Evolutionary conservation across 2,329 filamentous ascomycete species (phyloP).

Genomic region (Fusarium oligoseptatum): DNA sequence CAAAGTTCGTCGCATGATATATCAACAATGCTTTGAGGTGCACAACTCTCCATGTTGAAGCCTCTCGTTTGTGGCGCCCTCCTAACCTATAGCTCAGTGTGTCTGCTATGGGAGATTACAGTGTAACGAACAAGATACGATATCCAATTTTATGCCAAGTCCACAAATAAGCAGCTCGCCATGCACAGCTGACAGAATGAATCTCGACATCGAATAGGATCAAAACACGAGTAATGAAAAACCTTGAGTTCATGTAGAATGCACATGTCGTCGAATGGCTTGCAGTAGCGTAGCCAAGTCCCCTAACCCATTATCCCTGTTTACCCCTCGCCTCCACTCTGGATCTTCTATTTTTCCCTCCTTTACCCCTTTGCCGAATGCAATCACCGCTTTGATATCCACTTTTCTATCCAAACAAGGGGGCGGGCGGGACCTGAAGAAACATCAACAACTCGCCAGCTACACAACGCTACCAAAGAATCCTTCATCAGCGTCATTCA

Average conservation of each 20-base stretch:
- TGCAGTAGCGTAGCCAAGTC: slow-evolving; percentile 14
- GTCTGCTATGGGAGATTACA: not conserved
- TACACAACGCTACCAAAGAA: not conserved
- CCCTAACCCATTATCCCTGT: slow-evolving; percentile 21
- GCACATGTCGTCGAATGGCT: not conserved
- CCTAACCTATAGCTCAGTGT: not conserved
- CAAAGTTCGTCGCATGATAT: too few relatives aligned
- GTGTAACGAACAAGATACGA: not conserved
- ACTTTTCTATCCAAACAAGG: slow-evolving; percentile 25
- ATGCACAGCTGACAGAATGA: not conserved
- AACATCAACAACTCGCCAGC: not conserved
- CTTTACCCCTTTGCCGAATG: slow-evolving; percentile 5
- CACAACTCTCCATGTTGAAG: too few relatives aligned
- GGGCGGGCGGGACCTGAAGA: slow-evolving; percentile 5
- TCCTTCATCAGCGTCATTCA: not conserved
- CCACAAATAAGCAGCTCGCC: not conserved
- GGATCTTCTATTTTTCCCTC: slow-evolving; percentile 40
- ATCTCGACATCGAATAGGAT: not conserved
- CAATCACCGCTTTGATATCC: slow-evolving; percentile 13
- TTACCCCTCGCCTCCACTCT: slow-evolving; percentile 5
- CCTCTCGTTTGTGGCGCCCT: not conserved
- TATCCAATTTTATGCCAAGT: not conserved
- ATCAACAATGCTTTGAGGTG: too few relatives aligned
- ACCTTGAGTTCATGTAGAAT: not conserved
- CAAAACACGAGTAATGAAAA: not conserved